Percentiles rank a stretch among this genome's conserved stretches.
Conservation (phyloP, 1,139 yeast species). For the Suhomyces wounanorum region DNA sequence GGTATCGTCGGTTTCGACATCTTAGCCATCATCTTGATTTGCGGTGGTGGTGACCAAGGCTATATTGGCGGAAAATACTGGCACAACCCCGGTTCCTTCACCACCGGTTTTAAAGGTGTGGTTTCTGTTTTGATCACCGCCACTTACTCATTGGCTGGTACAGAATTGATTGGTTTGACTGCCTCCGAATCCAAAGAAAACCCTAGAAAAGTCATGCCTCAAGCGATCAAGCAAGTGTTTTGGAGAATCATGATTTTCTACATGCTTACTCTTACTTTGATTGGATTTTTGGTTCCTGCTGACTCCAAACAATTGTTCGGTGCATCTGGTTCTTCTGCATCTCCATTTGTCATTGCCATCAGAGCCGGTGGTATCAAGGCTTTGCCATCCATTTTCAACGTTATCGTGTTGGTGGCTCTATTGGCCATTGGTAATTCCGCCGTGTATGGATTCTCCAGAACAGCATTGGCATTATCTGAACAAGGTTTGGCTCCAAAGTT, state of each 20-base stretch:
- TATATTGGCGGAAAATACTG: slow-evolving; percentile 59
- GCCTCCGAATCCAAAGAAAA: slow-evolving; percentile 39
- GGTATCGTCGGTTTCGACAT: slow-evolving; percentile 69
- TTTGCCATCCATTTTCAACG: slow-evolving; percentile 48
- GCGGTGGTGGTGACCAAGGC: slow-evolving; percentile 66
- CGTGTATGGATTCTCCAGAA: slow-evolving; percentile 47
- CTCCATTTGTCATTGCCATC: slow-evolving; percentile 64
- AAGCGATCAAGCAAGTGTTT: slow-evolving; percentile 47
- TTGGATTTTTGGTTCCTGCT: slow-evolving; percentile 45
- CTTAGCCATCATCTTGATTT: slow-evolving; percentile 64
- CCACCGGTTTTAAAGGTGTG: slow-evolving; percentile 60
- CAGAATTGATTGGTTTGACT: slow-evolving; percentile 46
- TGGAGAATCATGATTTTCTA: slow-evolving; percentile 46
- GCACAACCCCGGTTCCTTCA: slow-evolving; percentile 66
- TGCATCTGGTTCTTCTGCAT: slow-evolving; percentile 34
- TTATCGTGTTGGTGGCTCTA: slow-evolving; percentile 42
- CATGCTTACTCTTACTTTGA: slow-evolving; percentile 42
- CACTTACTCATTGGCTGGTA: slow-evolving; percentile 47
- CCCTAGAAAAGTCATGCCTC: slow-evolving; percentile 42
- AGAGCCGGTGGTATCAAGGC: slow-evolving; percentile 51
- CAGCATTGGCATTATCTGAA: slow-evolving; percentile 42
- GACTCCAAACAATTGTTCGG: slow-evolving; percentile 16
- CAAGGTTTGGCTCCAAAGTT: slow-evolving; percentile 44
- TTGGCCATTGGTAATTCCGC: slow-evolving; percentile 49
- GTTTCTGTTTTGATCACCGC: slow-evolving; percentile 45